Conservation (phyloP, 108 stramenopile genomes). For the Cyclotella cryptica region DNA sequence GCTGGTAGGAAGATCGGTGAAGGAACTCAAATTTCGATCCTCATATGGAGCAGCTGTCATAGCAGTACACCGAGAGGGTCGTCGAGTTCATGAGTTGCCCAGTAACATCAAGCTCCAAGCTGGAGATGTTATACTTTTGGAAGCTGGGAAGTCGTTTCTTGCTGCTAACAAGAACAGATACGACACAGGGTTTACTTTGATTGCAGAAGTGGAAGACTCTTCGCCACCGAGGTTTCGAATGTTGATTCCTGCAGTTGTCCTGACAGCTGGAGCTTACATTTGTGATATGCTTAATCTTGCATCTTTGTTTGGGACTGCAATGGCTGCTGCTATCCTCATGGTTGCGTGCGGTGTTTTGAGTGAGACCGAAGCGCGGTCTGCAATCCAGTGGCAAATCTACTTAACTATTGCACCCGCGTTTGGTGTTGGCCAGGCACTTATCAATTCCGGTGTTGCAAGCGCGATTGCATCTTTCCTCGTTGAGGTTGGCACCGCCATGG, state of each 20-base stretch:
- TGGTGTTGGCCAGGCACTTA: constrained; percentile 81
- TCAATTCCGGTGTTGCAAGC: constrained; percentile 80
- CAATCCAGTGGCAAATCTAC: constrained; percentile 86
- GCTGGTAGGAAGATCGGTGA: constrained; percentile 81
- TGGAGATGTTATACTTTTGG: constrained; percentile 83
- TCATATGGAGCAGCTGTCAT: constrained; percentile 88
- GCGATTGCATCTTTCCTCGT: constrained; percentile 69
- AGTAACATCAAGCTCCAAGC: constrained; percentile 80
- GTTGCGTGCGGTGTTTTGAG: constrained; percentile 74
- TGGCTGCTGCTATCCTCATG: constrained; percentile 70
- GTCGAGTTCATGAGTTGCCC: constrained; percentile 82
- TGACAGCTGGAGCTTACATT: constrained; percentile 56
- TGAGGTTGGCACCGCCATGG: constrained; percentile 55
- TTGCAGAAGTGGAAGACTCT: constrained; percentile 86
- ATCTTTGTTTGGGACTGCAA: constrained; percentile 64
- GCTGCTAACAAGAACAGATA: constrained; percentile 62
- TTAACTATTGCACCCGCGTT: constrained; percentile 82
- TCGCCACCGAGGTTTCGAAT: constrained; percentile 73
- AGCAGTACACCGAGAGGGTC: constrained; percentile 83
- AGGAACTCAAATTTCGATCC: constrained; percentile 76
- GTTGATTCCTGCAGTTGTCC: constrained; percentile 72
- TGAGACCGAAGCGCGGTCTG: constrained; percentile 81
- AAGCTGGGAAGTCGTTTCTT: constrained; percentile 87
- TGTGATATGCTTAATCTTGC: constrained; percentile 55
- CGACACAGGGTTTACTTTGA: constrained; percentile 69